phyloP scores from a whole-genome alignment of 192 early-diverging fungal genomes.

The Funneliformis geosporum region DNA sequence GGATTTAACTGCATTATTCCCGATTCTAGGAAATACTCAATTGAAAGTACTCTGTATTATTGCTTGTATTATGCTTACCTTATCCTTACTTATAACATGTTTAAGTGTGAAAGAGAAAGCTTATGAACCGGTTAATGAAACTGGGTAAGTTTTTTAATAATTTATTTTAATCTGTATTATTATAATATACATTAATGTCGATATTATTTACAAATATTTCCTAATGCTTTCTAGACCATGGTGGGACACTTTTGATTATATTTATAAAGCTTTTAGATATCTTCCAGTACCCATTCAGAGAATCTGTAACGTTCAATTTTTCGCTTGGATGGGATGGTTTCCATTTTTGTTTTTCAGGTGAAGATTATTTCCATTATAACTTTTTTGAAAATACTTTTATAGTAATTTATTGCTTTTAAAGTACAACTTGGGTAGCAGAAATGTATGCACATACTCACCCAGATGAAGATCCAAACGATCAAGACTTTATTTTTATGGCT shows the following conservation, averaged over 20 bases:
- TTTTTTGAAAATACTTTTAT: not conserved
- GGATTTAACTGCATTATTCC: slow-evolving; percentile 68
- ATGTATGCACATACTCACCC: slow-evolving; percentile 43
- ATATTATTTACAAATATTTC: not conserved
- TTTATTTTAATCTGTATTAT: not conserved
- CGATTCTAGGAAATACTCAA: slow-evolving; percentile 71
- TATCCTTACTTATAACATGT: slow-evolving; percentile 68
- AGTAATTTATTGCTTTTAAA: slow-evolving; percentile 13
- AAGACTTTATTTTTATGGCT: not conserved
- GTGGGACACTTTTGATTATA: slow-evolving; percentile 48
- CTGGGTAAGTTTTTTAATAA: slow-evolving; percentile 30
- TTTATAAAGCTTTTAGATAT: slow-evolving; percentile 57
- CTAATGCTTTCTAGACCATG: slow-evolving; percentile 40
- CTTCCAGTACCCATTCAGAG: slow-evolving; percentile 73
- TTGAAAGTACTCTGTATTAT: slow-evolving; percentile 80
- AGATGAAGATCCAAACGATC: slow-evolving; percentile 9
- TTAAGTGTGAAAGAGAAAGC: slow-evolving; percentile 57
- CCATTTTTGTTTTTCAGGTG: slow-evolving; percentile 92
- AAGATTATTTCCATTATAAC: not conserved
- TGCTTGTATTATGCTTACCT: slow-evolving; percentile 63
- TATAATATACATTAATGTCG: not conserved
- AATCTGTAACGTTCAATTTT: slow-evolving; percentile 89
- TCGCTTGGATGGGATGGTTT: slow-evolving; percentile 97
- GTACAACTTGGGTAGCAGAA: slow-evolving; percentile 69
- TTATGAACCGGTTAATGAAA: slow-evolving; percentile 36